Base-by-base conservation (phyloP, 768 basidiomycete genomes). In the Termitomyces heimii region DNA sequence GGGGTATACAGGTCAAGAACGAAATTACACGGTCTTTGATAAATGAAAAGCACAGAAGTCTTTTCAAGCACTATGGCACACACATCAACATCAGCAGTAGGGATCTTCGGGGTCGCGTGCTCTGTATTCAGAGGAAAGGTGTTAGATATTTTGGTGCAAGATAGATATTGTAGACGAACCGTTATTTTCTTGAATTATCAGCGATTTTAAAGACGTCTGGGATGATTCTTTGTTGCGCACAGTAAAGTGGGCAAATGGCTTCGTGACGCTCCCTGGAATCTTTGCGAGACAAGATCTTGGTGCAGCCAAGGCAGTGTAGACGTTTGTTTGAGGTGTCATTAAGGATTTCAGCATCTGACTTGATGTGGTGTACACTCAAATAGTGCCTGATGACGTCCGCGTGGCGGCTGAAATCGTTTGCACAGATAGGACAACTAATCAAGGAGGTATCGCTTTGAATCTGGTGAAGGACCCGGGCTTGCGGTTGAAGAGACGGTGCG, bases 231-330 rank as follows among this genome's bases (percentile, higher is more conserved):
- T 4, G 51, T 42, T 60, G 29, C 12, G 45, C 42, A 20, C 57
- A 58, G 28, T 51, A 57, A 5, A 49, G 29, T 18, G 53, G 53
- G 10, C 56, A 61, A 29, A 58, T 34, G 9, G 52, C 47, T 47
- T 61, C 56, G 26, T 61, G 60, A 22, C 56, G 56, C n/a, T 61
- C 50, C 14, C 57, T 51, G 5, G 60, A 58, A 43, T 61, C 60
- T 20, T 58, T 61, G 10, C 60, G 56, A 12, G 60, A 54, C 40
- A 61, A n/a, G 3, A 61, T 58, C 45, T 61, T 61, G 18, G 46
- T 46, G 42, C 60, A 61, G 22, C 56, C 57, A 2, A 58, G 54
- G 45, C 60, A 61, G 22, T 55, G 57, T n/a, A 52, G 26, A 13
- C 60, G 56, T 20, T 55, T 58, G 16, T 4, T 18, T 8, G 60